These are phyloP conservation scores for Ceratobasidium sp. DNA, from an alignment of 1,284 basidiomycete genomes.

Conservation along the genomic window DNA sequence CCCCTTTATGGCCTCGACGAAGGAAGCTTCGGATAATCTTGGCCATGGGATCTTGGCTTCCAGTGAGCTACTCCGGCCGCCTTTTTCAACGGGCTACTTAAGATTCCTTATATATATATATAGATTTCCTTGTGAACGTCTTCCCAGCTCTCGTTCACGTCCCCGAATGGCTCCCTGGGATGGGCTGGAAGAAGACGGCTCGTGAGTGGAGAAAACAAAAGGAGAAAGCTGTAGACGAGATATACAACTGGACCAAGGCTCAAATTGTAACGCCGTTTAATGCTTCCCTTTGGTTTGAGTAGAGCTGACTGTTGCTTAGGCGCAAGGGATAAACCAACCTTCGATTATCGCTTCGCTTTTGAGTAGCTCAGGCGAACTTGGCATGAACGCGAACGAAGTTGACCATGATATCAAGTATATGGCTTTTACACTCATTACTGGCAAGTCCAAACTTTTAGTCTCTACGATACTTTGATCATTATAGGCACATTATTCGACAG, in stretches of 20 bases:
- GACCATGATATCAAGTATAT: conserved; percentile 39
- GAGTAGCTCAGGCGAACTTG: background rate
- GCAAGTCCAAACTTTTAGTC: background rate
- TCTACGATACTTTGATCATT: background rate
- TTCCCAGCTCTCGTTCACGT: conserved; percentile 30
- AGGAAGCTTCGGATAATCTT: conserved; percentile 34
- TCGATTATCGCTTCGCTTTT: conserved; percentile 4
- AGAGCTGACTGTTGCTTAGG: background rate
- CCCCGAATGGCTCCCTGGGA: conserved; percentile 36
- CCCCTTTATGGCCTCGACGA: conserved; percentile 27
- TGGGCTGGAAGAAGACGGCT: conserved; percentile 35
- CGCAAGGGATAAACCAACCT: conserved; percentile 22
- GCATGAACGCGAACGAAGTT: background rate
- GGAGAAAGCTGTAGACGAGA: conserved; percentile 20
- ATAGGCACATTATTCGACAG: background rate
- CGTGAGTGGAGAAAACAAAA: conserved; percentile 27
- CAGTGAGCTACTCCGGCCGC: background rate
- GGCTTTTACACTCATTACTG: background rate
- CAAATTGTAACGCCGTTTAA: conserved; percentile 16
- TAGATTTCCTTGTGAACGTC: conserved; percentile 39
- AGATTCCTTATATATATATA: background rate
- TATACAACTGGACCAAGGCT: conserved; percentile 37
- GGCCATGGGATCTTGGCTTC: conserved; percentile 23
- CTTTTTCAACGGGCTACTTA: background rate
- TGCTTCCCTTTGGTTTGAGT: background rate